phyloP scores from a whole-genome alignment of 2,329 filamentous ascomycete species.

The Aureobasidium leucospermi region DNA sequence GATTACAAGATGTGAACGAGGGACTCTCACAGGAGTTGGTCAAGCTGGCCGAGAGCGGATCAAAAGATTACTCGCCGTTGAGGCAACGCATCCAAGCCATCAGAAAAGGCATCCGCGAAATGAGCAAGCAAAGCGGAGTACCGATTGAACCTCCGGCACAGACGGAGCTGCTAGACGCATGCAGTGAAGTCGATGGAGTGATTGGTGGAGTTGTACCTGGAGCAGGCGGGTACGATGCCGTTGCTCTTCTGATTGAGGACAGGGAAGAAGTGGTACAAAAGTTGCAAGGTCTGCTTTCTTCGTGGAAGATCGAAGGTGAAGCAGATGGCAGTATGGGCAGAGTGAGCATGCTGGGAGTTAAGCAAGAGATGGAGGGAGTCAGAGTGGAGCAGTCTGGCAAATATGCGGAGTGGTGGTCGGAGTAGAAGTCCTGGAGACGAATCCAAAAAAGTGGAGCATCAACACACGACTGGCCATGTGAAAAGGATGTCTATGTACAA shows the following conservation, averaged over 20 bases:
- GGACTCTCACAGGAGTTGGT: slow-evolving; percentile 59
- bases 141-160: slow-evolving; percentile 86
- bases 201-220: slow-evolving; percentile 89
- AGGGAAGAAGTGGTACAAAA: slow-evolving; percentile 54
- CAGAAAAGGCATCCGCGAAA: slow-evolving; percentile 59
- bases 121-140: slow-evolving; percentile 67
- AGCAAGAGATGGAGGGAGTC: slow-evolving; percentile 65
- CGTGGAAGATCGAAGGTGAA: slow-evolving; percentile 50
- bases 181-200: slow-evolving; percentile 66
- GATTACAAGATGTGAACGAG: slow-evolving; percentile 68
- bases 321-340: slow-evolving; percentile 38
- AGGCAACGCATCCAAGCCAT: slow-evolving; percentile 44
- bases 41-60: slow-evolving; percentile 39
- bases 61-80: slow-evolving; percentile 48
- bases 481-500: not conserved
- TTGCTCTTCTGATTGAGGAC: slow-evolving; percentile 72
- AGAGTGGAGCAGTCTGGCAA: slow-evolving; percentile 31
- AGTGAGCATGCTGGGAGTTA: slow-evolving; percentile 62
- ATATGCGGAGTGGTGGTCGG: slow-evolving; percentile 38
- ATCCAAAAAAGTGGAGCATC: not conserved
- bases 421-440: slow-evolving; percentile 3
- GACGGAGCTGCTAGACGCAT: slow-evolving; percentile 73
- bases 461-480: not conserved
- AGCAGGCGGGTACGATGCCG: slow-evolving; percentile 87
- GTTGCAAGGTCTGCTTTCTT: slow-evolving; percentile 55